phyloP scores from a whole-genome alignment of 805 yeast species.

The Lipomyces kockii region DNA sequence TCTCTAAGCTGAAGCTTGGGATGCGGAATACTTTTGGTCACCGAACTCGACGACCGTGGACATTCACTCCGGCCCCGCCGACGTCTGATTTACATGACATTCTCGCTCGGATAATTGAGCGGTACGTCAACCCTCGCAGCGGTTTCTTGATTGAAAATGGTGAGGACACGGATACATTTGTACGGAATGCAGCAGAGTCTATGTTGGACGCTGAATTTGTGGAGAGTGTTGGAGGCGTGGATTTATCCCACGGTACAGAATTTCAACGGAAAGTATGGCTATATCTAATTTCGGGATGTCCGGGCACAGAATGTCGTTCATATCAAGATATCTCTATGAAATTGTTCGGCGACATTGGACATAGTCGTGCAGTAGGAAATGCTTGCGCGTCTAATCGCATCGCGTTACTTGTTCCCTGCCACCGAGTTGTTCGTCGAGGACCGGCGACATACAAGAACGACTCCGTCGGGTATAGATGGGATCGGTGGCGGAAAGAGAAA shows the following conservation, averaged over 20 bases:
- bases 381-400: constrained; percentile 14
- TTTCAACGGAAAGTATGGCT: constrained; percentile 10
- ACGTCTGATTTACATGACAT: background rate
- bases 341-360: background rate
- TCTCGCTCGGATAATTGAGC: constrained; percentile 3
- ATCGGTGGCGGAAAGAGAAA: background rate
- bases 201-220: constrained; percentile 7
- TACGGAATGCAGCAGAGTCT: background rate
- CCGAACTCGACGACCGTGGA: background rate
- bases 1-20: background rate
- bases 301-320: background rate
- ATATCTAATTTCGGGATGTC: background rate
- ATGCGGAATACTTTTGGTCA: background rate
- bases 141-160: background rate
- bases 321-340: constrained; percentile 3
- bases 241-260: constrained; percentile 2
- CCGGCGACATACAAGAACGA: background rate
- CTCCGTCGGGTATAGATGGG: constrained; percentile 2
- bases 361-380: constrained; percentile 13
- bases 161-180: background rate
- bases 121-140: background rate
- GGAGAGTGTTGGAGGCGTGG: constrained; percentile 5
- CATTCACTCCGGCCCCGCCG: background rate
- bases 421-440: constrained; percentile 7
- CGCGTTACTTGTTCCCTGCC: constrained; percentile 17